Evolutionary conservation across 768 basidiomycete genomes (phyloP).

Genomic region (Agaricus sinodeliciosus): DNA sequence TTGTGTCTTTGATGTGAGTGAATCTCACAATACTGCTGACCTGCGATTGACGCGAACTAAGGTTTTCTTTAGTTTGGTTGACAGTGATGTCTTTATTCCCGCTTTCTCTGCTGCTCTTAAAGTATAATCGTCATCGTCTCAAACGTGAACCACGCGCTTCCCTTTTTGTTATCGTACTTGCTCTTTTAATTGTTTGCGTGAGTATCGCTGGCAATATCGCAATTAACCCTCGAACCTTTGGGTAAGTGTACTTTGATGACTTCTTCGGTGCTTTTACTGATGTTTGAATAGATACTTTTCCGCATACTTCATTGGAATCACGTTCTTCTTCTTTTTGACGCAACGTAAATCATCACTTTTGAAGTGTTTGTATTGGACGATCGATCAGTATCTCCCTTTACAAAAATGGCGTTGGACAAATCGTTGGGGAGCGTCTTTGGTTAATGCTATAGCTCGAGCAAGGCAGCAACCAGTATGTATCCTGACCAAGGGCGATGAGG

Average conservation of each 20-base stretch:
- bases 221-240: slow-evolving; percentile 47
- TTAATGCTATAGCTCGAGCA: slow-evolving; percentile 36
- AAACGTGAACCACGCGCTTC: slow-evolving; percentile 34
- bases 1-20: slow-evolving; percentile 54
- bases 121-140: slow-evolving; percentile 59
- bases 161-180: slow-evolving; percentile 32
- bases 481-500: slow-evolving; percentile 61
- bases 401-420: slow-evolving; percentile 32
- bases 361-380: slow-evolving; percentile 52
- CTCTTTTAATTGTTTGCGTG: slow-evolving; percentile 33
- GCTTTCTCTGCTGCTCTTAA: slow-evolving; percentile 49
- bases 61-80: slow-evolving; percentile 66
- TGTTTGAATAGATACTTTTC: slow-evolving; percentile 44
- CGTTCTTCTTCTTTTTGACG: slow-evolving; percentile 38
- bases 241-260: slow-evolving; percentile 28
- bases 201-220: slow-evolving; percentile 57
- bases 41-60: slow-evolving; percentile 15
- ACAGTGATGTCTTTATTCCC: slow-evolving; percentile 62
- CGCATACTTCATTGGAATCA: slow-evolving; percentile 49
- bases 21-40: neutral
- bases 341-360: slow-evolving; percentile 51
- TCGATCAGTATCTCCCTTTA: slow-evolving; percentile 50
- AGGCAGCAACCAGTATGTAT: slow-evolving; percentile 53
- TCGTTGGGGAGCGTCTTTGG: slow-evolving; percentile 36
- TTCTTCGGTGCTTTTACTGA: neutral